phyloP scores from a whole-genome alignment of 2,329 filamentous ascomycete species.

The Huntiella omanensis region DNA sequence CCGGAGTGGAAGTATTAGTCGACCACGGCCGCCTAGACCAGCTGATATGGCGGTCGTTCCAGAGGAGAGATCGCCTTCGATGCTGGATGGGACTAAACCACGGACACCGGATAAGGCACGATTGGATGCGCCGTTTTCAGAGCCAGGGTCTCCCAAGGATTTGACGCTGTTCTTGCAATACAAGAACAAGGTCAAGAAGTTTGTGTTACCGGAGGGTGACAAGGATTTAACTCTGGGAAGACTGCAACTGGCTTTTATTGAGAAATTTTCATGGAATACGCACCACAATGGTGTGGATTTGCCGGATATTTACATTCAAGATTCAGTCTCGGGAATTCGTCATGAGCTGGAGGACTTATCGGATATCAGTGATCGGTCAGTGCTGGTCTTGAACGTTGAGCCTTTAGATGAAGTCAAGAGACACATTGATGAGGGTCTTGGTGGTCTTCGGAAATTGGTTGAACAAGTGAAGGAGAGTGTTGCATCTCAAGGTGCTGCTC shows the following conservation, averaged over 20 bases:
- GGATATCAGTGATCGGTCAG: constrained; percentile 87
- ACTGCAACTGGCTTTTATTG: constrained; percentile 88
- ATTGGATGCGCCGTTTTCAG: constrained; percentile 38
- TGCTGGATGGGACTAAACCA: constrained; percentile 8
- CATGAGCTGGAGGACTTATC: constrained; percentile 86
- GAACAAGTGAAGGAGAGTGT: constrained; percentile 70
- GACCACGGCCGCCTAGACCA: background rate
- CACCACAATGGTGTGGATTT: constrained; percentile 83
- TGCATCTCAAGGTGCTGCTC: constrained; percentile 60
- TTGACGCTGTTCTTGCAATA: constrained; percentile 90
- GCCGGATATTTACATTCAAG: constrained; percentile 95
- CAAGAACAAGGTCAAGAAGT: constrained; percentile 93
- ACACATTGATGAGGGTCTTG: constrained; percentile 84
- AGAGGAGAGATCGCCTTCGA: constrained; percentile 1
- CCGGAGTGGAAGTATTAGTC: background rate
- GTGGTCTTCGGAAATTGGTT: constrained; percentile 62
- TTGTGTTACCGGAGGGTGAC: constrained; percentile 67
- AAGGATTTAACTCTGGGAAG: constrained; percentile 72
- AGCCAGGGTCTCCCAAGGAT: constrained; percentile 54
- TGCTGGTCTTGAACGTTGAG: constrained; percentile 88
- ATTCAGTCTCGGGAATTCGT: constrained; percentile 84
- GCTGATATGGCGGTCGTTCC: background rate
- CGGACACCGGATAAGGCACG: constrained; percentile 10
- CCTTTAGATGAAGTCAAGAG: constrained; percentile 87
- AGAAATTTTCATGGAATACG: constrained; percentile 98